Conservation (phyloP, 164 flowering plant species). For the Euptelea pleiosperma region DNA sequence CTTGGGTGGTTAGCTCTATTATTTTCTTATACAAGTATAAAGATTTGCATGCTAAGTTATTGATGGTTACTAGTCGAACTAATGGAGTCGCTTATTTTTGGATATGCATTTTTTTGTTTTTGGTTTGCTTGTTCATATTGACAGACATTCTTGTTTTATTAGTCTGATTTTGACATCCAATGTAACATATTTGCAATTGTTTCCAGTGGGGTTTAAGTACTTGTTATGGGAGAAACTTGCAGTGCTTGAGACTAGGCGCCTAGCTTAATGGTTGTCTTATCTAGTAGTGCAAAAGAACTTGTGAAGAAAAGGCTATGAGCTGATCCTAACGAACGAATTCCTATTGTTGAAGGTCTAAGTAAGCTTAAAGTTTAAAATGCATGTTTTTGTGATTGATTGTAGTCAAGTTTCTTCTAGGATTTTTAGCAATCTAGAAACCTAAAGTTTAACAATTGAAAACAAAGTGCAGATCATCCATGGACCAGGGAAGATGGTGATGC, state of each 20-base stretch:
- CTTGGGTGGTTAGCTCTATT: conserved; percentile 10
- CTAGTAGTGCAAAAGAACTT: conserved; percentile 87
- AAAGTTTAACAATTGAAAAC: conserved; percentile 13
- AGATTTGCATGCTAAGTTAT: too few relatives aligned
- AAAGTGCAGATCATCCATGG: conserved; percentile 87
- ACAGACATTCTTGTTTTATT: too few relatives aligned
- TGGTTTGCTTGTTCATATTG: too few relatives aligned
- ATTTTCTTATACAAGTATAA: conserved; percentile 9
- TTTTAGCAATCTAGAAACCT: not conserved
- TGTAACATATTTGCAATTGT: too few relatives aligned
- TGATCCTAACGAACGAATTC: conserved; percentile 76
- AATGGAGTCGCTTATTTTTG: too few relatives aligned
- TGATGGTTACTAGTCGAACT: too few relatives aligned
- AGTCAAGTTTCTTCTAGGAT: not conserved
- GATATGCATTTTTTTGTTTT: too few relatives aligned
- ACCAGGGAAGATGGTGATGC: conserved; percentile 87
- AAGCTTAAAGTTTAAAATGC: conserved; percentile 28
- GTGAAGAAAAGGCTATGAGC: conserved; percentile 81
- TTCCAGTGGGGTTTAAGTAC: too few relatives aligned
- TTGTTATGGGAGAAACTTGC: too few relatives aligned
- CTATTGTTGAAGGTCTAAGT: conserved; percentile 80
- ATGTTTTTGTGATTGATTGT: not conserved
- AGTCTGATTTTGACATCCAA: too few relatives aligned
- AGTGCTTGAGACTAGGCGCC: too few relatives aligned
- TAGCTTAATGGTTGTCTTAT: too few relatives aligned